Conservation (phyloP, 768 basidiomycete genomes). For the Candolleomyces aberdarensis region DNA sequence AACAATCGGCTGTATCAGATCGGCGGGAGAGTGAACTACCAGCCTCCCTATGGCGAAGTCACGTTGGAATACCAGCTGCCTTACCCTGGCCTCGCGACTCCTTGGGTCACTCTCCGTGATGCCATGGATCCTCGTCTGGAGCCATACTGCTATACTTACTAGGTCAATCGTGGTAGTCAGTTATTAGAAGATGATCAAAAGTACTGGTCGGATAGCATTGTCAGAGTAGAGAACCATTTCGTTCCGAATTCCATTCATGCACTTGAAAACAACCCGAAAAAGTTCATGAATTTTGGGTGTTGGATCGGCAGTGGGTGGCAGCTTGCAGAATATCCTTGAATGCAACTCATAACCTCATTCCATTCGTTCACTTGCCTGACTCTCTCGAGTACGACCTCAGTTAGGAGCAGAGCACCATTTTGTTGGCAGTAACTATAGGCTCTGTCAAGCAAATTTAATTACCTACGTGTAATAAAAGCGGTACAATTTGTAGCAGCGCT, state of each 20-base stretch:
- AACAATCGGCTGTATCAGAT: neutral
- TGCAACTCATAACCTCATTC: conserved; percentile 21
- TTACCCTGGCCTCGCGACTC: neutral
- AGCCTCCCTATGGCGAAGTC: neutral
- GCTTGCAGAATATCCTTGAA: conserved; percentile 26
- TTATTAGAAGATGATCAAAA: too few species aligned
- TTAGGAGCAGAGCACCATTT: conserved; percentile 22
- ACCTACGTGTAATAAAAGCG: neutral
- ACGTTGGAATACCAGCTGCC: neutral
- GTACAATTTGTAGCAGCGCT: neutral
- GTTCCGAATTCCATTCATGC: too few species aligned
- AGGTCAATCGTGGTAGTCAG: too few species aligned
- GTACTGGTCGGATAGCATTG: too few species aligned
- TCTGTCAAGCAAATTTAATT: conserved; percentile 10
- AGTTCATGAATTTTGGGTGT: too few species aligned
- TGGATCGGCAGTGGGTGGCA: too few species aligned
- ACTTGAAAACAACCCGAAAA: too few species aligned
- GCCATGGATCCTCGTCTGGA: neutral
- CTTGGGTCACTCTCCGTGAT: neutral
- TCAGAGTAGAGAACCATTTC: too few species aligned
- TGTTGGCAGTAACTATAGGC: conserved; percentile 19
- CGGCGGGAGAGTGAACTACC: neutral
- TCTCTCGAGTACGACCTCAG: conserved; percentile 29
- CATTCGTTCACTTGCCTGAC: conserved; percentile 16
- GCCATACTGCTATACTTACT: conserved; percentile 4